phyloP scores from a whole-genome alignment of 345 rosid species.

The Brassica napus region Da-Ae NC_063449.1:25132501-25133000 shows the following conservation, averaged over 20 bases:
- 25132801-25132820: conserved; percentile 33
- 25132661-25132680: conserved; percentile 11
- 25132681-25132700: conserved; percentile 13
- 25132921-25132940: background rate
- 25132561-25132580: background rate
- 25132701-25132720: conserved; percentile 30
- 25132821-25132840: conserved; percentile 39
- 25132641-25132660: conserved; percentile 13
- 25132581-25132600: background rate
- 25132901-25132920: conserved; percentile 22
- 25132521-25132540: conserved; percentile 3
- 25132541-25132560: conserved; percentile 17
- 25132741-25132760: conserved; percentile 40
- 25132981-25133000: conserved; percentile 6
- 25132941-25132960: background rate
- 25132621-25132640: conserved; percentile 36
- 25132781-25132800: conserved; percentile 28
- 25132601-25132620: conserved; percentile 27
- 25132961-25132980: background rate
- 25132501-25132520: conserved; percentile 5
- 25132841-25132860: conserved; percentile 27
- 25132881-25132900: conserved; percentile 25
- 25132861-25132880: conserved; percentile 35
- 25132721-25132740: conserved; percentile 6
- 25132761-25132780: conserved; percentile 29